These are phyloP conservation scores for Sanghuangporus baumii DNA, from an alignment of 1,284 basidiomycete species.

Conservation along the genomic window DNA sequence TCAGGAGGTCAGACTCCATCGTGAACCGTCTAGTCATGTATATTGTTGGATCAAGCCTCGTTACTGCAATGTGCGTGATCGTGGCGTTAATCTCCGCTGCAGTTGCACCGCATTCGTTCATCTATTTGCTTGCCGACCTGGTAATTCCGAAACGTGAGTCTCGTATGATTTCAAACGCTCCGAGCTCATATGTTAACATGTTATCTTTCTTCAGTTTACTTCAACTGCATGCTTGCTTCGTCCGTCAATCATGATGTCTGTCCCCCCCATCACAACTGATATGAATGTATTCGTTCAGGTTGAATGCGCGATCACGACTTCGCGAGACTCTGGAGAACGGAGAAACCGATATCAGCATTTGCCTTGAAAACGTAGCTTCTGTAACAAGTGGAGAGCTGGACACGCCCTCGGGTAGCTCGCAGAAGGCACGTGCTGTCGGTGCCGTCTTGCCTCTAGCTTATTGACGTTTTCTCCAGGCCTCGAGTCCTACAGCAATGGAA, in stretches of 20 bases:
- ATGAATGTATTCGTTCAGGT: not conserved
- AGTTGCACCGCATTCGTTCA: not conserved
- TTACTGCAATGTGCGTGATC: conserved; percentile 9
- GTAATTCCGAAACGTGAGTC: conserved; percentile 1
- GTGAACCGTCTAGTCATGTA: conserved; percentile 14
- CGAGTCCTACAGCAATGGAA: too few species aligned
- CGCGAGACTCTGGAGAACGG: not conserved
- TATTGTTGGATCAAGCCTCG: conserved; percentile 19
- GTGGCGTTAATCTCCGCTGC: not conserved
- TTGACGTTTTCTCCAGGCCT: too few species aligned
- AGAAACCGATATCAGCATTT: not conserved
- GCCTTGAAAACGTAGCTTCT: not conserved
- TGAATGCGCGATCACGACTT: not conserved
- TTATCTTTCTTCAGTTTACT: not conserved
- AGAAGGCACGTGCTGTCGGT: too few species aligned
- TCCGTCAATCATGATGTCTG: not conserved
- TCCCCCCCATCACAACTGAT: not conserved
- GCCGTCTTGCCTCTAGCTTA: too few species aligned
- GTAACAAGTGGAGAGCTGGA: too few species aligned
- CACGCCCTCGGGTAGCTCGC: too few species aligned
- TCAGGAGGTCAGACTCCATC: conserved; percentile 7
- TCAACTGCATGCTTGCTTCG: conserved; percentile 1
- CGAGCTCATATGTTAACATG: not conserved
- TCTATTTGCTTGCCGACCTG: conserved; percentile 3
- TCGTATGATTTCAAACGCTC: not conserved